Evolutionary conservation across 306 rosid species (phyloP), one percentile per base, ranked within the genome.

Genomic region (Rosa persica): DNA sequence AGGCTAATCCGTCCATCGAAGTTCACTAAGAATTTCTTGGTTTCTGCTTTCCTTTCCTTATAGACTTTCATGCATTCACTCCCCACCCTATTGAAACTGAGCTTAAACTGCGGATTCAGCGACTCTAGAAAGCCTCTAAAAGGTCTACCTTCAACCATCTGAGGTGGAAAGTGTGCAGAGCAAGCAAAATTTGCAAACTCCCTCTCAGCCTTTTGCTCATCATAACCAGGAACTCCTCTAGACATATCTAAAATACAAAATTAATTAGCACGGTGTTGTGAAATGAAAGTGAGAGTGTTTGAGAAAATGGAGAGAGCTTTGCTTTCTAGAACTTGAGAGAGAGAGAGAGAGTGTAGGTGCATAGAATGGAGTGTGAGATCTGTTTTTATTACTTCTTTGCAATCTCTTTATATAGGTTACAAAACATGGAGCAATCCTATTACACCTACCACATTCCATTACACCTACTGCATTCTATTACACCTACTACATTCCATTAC

Each of bases 1-100:
- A 71, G 60, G 61, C 81, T 13, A 71, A 71, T 60, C 30, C 49
- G 47, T 27, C 77, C 81, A 5, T 78, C 61, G 2, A 71, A 71
- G 16, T 60, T 60, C 10, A 4, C 19, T 19, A 71, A 61, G 7
- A 17, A n/a, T 4, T 61, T 27, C 13, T 70, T 8, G 1, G 12
- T n/a, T n/a, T 13, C 6, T 23, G 2, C 36, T 20, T 36, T 78
- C 49, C 43, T 73, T 60, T 58, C 42, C 5, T 36, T 57, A 57
- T 54, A 67, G n/a, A 57, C 17, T 12, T 57, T 9, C 61, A 48
- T 27, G 75, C 75, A 71, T 49, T 71, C 61, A 49, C 60, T 70
- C 8, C 42, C 38, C 27, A 47, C 43, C 43, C 5, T 16, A 1
- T 12, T n/a, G 8, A 13, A 46, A 70, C 22, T 47, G 48, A 19